Percentiles rank a stretch among this genome's conserved stretches.
Evolutionary conservation across 202 grass and related monocot genomes (phyloP).

Genomic region (Panicum hallii): DNA sequence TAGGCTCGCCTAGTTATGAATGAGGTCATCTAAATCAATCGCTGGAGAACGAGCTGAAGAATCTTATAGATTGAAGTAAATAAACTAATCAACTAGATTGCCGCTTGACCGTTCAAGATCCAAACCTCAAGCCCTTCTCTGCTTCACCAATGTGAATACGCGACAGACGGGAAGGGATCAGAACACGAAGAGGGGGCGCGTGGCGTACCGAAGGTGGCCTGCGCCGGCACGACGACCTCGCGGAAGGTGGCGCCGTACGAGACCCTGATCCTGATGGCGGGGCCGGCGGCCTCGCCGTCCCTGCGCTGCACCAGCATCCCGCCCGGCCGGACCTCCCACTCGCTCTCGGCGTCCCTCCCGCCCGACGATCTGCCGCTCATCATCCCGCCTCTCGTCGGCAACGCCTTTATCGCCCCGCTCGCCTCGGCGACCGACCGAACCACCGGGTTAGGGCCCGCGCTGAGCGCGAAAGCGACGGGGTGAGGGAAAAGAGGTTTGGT

Average conservation of each 20-base stretch:
- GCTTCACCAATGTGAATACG: background rate
- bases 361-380: slow-evolving; percentile 57
- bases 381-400: slow-evolving; percentile 27
- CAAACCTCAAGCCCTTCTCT: background rate
- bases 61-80: background rate
- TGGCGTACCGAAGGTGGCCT: slow-evolving; percentile 84
- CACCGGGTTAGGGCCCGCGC: slow-evolving; percentile 28
- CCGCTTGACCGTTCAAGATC: slow-evolving; percentile 54
- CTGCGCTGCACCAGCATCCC: slow-evolving; percentile 93
- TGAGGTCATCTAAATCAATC: slow-evolving; percentile 15
- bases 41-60: background rate
- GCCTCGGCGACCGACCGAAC: background rate
- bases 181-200: background rate
- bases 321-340: slow-evolving; percentile 87
- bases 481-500: slow-evolving; percentile 44
- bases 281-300: slow-evolving; percentile 54
- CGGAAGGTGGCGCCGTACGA: slow-evolving; percentile 63
- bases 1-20: background rate
- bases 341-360: slow-evolving; percentile 55
- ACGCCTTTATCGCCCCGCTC: slow-evolving; percentile 27
- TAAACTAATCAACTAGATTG: background rate
- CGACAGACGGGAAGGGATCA: background rate
- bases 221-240: slow-evolving; percentile 68
- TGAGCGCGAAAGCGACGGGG: slow-evolving; percentile 56
- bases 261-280: slow-evolving; percentile 77